Percentiles rank a stretch among this genome's conserved stretches.
phyloP scores from a whole-genome alignment of 768 basidiomycete genomes.

The Favolaschia claudopus region DNA sequence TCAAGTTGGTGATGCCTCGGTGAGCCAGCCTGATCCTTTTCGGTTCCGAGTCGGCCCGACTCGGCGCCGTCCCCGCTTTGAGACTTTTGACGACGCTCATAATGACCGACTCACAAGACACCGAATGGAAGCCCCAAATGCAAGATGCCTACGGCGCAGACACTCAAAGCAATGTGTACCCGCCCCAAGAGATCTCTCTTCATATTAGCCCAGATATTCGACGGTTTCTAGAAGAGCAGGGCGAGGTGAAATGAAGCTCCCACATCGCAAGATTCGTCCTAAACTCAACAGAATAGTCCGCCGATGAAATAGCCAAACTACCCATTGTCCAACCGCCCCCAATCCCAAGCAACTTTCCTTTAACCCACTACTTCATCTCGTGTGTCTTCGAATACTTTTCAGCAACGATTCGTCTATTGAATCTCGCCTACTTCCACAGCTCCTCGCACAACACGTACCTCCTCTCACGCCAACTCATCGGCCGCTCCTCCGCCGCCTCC shows the following conservation, averaged over 20 bases:
- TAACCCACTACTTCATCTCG: conserved; percentile 68
- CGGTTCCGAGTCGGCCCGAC: no score
- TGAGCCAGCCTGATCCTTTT: no score
- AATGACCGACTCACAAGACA: conserved; percentile 17
- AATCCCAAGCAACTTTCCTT: conserved; percentile 53
- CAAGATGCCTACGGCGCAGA: conserved; percentile 4
- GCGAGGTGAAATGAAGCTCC: conserved; percentile 28
- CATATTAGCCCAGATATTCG: conserved; percentile 36
- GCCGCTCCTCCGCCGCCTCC: conserved; percentile 57
- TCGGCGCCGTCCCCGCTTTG: no score
- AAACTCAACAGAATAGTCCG: conserved; percentile 29
- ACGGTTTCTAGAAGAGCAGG: conserved; percentile 31
- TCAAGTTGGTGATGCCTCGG: no score
- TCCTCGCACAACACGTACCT: conserved; percentile 77
- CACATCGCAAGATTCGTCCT: background rate
- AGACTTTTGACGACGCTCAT: no score
- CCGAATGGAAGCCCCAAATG: conserved; percentile 15
- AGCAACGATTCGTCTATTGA: background rate
- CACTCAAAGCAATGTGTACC: conserved; percentile 24
- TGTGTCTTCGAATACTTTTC: conserved; percentile 32
- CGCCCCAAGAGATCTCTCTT: conserved; percentile 19
- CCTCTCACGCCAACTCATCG: conserved; percentile 62
- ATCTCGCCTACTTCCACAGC: conserved; percentile 35
- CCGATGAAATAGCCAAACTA: conserved; percentile 44
- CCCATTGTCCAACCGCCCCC: conserved; percentile 44